Base-by-base conservation (phyloP, 768 basidiomycete species). In the Glaciozyma martinii region DNA sequence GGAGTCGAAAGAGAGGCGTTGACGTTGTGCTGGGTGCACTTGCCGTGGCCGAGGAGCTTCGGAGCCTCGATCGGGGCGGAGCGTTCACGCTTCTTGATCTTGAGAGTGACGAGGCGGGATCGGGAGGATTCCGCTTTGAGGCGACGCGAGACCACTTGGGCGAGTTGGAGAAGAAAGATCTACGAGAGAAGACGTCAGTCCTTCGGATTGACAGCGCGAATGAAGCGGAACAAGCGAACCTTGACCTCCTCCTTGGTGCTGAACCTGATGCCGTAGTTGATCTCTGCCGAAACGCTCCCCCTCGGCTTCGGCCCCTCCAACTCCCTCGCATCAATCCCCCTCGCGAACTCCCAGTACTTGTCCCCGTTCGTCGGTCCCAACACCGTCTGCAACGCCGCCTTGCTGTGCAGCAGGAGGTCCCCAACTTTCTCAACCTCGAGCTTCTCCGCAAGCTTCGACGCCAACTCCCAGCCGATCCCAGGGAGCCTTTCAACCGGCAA, bases 201-300 rank as follows among this genome's bases (percentile, higher is more conserved):
- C 29, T 13, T 8, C 7, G 3, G 15, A 3, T 21, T 8, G 12
- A n/a, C 21, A n/a, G 44, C 13, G 30, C 37, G 56, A 47, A 32
- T 23, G 25, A 23, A 18, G 37, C 18, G 15, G 19, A 37, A 52
- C 1, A 30, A 25, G n/a, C 70, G 40, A 3, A 78, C 76, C 74
- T 90, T 85, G 9, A 88, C 90, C 74, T 95, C 86, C 44, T 85
- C 85, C 62, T 85, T 81, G 62, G 84, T 84, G 72, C 87, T 84
- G 75, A 98, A 98, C 5, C 95, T 85, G 61, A 99, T 95, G 0
- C 91, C 95, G 75, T 97, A 99, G 60, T 91, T 99, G 72, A 97
- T 88, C 74, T 97, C 94, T 63, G 89, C 92, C 16, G 88, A 90
- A 25, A 99, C 90, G 9, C 87, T 89, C 76, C 91, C 92, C 71